Conservation (phyloP, 805 yeast species). For the Myxozyma sirexii region DNA sequence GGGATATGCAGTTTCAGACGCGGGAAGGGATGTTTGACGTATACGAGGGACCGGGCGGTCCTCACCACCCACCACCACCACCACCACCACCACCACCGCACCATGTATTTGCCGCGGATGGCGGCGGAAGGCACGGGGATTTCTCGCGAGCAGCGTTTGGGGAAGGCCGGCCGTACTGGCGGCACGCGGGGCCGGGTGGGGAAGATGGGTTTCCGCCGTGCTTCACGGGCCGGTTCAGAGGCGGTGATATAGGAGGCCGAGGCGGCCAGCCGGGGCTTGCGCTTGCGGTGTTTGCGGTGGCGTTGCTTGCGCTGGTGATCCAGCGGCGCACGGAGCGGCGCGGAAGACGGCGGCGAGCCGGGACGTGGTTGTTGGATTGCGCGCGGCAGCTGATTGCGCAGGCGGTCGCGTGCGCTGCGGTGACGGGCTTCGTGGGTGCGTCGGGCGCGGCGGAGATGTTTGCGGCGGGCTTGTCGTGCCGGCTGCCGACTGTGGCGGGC, state of each 20-base stretch:
- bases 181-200: not conserved
- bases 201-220: not conserved
- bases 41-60: not conserved
- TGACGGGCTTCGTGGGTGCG: not conserved
- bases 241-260: not conserved
- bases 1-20: not conserved
- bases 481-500: constrained; percentile 14
- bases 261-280: not conserved
- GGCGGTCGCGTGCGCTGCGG: not conserved
- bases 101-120: too few relatives aligned
- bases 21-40: not conserved
- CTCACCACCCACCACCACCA: not conserved
- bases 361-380: constrained; percentile 2
- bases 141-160: not conserved
- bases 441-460: not conserved
- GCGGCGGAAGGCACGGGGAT: too few relatives aligned
- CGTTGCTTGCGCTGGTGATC: not conserved
- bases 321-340: not conserved
- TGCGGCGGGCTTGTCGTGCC: constrained; percentile 2
- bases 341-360: constrained; percentile 5
- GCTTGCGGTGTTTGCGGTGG: not conserved
- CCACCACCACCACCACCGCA: not conserved
- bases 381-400: not conserved
- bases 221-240: not conserved
- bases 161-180: not conserved